Conservation (phyloP, 192 early-diverging fungal genomes). For the Gigaspora rosea region DNA sequence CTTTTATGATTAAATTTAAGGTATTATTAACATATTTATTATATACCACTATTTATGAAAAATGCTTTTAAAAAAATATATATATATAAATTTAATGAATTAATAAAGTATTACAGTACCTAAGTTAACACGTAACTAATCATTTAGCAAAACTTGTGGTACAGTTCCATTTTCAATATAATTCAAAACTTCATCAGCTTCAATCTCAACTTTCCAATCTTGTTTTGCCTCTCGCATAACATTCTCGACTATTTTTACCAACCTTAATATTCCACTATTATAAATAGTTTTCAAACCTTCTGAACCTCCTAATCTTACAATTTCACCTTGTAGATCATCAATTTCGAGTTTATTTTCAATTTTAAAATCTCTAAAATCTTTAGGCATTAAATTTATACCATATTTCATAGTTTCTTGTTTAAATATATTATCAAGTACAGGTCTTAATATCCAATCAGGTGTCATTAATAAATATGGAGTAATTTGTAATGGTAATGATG, state of each 20-base stretch:
- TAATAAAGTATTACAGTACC: too few species aligned
- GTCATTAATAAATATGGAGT: not conserved
- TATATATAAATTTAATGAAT: too few species aligned
- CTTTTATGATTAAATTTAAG: too few species aligned
- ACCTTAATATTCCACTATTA: not conserved
- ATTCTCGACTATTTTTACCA: not conserved
- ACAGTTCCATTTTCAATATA: not conserved
- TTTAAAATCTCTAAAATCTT: not conserved
- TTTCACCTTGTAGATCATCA: conserved; percentile 8
- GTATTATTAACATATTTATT: too few species aligned
- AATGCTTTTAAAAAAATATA: too few species aligned
- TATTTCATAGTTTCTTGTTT: not conserved
- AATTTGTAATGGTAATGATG: not conserved
- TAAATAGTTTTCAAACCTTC: not conserved
- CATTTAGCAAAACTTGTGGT: not conserved
- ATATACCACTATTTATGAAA: too few species aligned
- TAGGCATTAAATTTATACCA: not conserved
- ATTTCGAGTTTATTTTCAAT: not conserved
- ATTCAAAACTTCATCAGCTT: not conserved
- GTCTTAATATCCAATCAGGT: not conserved
- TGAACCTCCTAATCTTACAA: not conserved
- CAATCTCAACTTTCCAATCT: not conserved
- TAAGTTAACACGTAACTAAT: not conserved
- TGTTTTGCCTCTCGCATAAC: not conserved
- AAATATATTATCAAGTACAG: not conserved